Evolutionary conservation across 1,284 basidiomycete species (phyloP), one percentile per base, ranked within the genome.

Genomic region (Prillingera fragicola): DNA sequence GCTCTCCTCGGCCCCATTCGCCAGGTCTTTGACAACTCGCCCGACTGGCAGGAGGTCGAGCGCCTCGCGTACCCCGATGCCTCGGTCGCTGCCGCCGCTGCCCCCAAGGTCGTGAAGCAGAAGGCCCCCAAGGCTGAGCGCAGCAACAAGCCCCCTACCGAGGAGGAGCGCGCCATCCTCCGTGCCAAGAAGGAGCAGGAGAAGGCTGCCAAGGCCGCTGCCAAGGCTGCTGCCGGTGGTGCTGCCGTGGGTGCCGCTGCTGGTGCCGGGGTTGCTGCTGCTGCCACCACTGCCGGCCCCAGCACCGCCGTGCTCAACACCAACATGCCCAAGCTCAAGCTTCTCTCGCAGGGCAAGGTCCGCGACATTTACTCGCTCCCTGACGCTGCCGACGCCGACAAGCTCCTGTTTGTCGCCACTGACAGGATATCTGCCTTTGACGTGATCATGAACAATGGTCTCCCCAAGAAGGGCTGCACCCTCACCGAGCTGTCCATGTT

Each of bases 391-490:
- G 69, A 72, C 44, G 57, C 59, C 26, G 78, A 81, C 53, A 72
- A 71, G 55, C 78, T 96, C 22, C 78, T 99, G 45, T 97, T 98
- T 70, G 85, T 98, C 42, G 91, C 94, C 6, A 87, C 88, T 13
- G 95, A 98, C 73, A 78, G 95, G 51, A 95, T 97, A 65, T 94
- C 88, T 17, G 92, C 94, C 0, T 98, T 90, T 73, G 94, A 99
- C 76, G 86, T 97, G 52, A 84, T 95, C 65, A 78, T 96, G 62
- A 81, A 82, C 67, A 89, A 91, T 70, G 90, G 90, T 15, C 90
- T 97, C 48, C 90, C 94, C 13, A 82, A 83, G 58, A 97, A 98
- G 72, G 94, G 95, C 46, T 83, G 83, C 59, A 79, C 96, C 15
- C 77, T 99, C 38, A 96, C 91, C 14, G 76, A 83, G 50, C 81